Percentiles rank a stretch among this genome's conserved stretches.
phyloP scores from a whole-genome alignment of 2,329 filamentous ascomycete species.

The Byssothecium circinans region DNA sequence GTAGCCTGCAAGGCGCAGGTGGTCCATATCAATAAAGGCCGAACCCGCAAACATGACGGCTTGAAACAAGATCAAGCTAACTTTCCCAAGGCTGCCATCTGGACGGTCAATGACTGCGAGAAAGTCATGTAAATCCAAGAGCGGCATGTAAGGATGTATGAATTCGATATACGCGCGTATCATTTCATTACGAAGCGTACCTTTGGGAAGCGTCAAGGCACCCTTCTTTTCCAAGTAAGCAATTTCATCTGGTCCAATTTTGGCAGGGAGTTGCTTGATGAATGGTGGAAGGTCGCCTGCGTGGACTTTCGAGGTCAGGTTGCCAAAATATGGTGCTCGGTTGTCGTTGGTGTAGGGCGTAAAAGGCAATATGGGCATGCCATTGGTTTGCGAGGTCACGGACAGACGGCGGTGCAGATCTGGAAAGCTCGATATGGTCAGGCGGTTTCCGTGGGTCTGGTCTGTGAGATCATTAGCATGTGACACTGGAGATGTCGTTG shows the following conservation, averaged over 20 bases:
- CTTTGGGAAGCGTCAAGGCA: constrained; percentile 73
- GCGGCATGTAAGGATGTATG: constrained; percentile 91
- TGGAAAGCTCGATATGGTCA: constrained; percentile 43
- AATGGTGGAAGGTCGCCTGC: constrained; percentile 63
- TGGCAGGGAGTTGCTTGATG: constrained; percentile 75
- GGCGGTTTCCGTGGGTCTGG: constrained; percentile 51
- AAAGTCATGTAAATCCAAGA: constrained; percentile 69
- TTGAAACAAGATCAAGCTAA: constrained; percentile 88
- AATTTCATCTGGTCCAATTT: constrained; percentile 79
- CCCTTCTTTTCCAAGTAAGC: constrained; percentile 83
- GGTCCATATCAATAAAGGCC: constrained; percentile 81
- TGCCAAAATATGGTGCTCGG: constrained; percentile 45
- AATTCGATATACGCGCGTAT: constrained; percentile 83
- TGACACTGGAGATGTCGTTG: constrained; percentile 6
- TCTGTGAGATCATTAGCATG: constrained; percentile 43
- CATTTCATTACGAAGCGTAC: constrained; percentile 74
- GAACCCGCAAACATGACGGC: constrained; percentile 93
- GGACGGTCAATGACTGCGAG: constrained; percentile 62
- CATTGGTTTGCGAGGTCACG: constrained; percentile 41
- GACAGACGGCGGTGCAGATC: constrained; percentile 51
- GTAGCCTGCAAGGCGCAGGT: constrained; percentile 77
- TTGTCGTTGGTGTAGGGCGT: constrained; percentile 36
- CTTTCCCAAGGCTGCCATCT: constrained; percentile 69
- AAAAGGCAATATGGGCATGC: constrained; percentile 39
- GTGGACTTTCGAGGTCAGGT: constrained; percentile 51